Conservation (phyloP, 306 rosid genomes). For the Corylus heterophylla region DNA sequence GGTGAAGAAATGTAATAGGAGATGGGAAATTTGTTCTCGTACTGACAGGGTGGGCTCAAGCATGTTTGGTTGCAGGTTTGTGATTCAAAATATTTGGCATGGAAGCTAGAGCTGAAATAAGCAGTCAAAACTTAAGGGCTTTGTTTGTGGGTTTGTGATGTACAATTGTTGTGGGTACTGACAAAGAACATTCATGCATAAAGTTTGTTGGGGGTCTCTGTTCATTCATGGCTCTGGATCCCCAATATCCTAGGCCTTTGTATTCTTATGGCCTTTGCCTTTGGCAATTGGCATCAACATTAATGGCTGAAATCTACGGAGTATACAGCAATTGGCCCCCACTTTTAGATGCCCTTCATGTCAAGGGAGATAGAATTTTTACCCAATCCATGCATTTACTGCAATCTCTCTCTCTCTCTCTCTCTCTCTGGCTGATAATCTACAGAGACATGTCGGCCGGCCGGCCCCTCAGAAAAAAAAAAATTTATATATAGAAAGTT, state of each 20-base stretch:
- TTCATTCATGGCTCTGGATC: slow-evolving; percentile 34
- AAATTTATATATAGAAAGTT: too few species aligned
- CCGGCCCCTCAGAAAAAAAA: too few species aligned
- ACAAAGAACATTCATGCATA: slow-evolving; percentile 17
- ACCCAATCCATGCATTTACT: too few species aligned
- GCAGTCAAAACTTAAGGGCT: slow-evolving; percentile 4
- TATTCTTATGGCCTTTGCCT: slow-evolving; percentile 28
- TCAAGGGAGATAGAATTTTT: neutral
- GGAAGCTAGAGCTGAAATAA: neutral
- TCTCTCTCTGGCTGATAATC: too few species aligned
- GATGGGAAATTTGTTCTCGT: neutral
- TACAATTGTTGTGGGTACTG: slow-evolving; percentile 1
- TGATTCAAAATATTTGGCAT: slow-evolving; percentile 7
- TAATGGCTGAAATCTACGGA: slow-evolving; percentile 27
- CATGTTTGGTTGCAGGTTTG: neutral
- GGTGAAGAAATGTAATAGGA: too few species aligned
- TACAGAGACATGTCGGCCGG: too few species aligned
- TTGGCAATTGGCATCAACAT: neutral
- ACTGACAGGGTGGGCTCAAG: neutral
- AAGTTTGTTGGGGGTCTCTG: neutral
- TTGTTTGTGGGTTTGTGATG: neutral
- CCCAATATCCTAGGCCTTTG: slow-evolving; percentile 31
- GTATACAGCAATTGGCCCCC: neutral
- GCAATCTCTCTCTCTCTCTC: too few species aligned
- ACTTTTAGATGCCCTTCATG: neutral